Conservation (phyloP, 2,329 filamentous ascomycete species). For the Phyllachora maydis region DNA sequence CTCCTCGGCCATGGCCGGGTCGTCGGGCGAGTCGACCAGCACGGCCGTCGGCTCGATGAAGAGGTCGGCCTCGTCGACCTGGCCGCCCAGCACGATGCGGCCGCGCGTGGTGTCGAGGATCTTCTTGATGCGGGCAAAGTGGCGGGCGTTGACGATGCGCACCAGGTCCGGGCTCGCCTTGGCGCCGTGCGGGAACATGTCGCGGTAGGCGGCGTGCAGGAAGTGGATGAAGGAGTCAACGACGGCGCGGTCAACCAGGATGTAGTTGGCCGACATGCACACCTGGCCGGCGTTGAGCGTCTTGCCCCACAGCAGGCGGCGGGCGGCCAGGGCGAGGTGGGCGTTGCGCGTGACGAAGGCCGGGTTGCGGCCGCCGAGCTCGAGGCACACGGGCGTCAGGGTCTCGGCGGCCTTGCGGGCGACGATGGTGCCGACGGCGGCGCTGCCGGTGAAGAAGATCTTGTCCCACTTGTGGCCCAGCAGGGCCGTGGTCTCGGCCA, state of each 20-base stretch:
- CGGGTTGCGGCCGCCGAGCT: conserved; percentile 82
- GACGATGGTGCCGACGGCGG: conserved; percentile 64
- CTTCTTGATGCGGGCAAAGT: conserved; percentile 68
- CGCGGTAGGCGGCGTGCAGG: conserved; percentile 47
- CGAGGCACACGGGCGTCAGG: conserved; percentile 70
- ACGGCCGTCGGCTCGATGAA: conserved; percentile 91
- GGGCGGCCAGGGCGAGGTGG: conserved; percentile 60
- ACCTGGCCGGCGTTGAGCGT: conserved; percentile 72
- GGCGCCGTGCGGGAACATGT: conserved; percentile 71
- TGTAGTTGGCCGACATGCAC: conserved; percentile 86
- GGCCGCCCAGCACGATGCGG: conserved; percentile 72
- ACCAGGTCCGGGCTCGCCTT: conserved; percentile 59
- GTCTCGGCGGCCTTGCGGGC: conserved; percentile 76
- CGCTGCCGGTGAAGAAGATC: conserved; percentile 86
- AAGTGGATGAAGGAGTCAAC: conserved; percentile 52
- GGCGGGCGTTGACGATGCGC: conserved; percentile 59
- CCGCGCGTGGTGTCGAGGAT: conserved; percentile 76
- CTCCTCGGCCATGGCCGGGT: conserved; percentile 64
- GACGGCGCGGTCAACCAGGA: conserved; percentile 58
- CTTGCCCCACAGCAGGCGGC: conserved; percentile 79
- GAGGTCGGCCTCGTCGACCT: conserved; percentile 56
- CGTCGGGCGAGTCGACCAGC: conserved; percentile 53
- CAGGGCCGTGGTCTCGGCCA: conserved; percentile 63
- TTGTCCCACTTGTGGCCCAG: conserved; percentile 91
- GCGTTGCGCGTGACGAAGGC: conserved; percentile 77